These are phyloP conservation scores for Helianthus tuberosus DNA, from an alignment of 129 eudicot species.

Conservation along the genomic window DNA sequence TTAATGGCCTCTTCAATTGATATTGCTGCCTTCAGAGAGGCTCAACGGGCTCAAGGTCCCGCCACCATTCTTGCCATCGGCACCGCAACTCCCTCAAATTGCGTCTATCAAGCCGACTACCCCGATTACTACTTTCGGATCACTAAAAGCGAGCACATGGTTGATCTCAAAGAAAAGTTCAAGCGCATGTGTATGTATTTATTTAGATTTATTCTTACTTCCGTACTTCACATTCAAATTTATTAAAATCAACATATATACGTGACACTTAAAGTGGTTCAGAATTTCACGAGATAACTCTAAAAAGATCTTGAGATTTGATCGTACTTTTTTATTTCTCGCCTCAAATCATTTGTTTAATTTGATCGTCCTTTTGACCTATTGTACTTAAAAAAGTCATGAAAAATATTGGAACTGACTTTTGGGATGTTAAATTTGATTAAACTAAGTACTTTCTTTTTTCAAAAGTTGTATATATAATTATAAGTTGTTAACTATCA, in stretches of 20 bases:
- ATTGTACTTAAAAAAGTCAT: no score
- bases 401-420: background rate
- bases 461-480: background rate
- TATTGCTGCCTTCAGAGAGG: slow-evolving; percentile 41
- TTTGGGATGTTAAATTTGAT: background rate
- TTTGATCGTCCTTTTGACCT: no score
- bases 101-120: slow-evolving; percentile 45
- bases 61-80: slow-evolving; percentile 51
- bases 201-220: background rate
- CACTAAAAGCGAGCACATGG: slow-evolving; percentile 55
- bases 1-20: slow-evolving; percentile 34
- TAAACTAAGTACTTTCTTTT: background rate
- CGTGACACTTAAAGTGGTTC: background rate
- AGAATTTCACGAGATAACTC: background rate
- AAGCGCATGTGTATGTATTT: slow-evolving; percentile 44
- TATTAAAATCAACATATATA: background rate
- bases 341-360: no score
- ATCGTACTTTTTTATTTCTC: background rate
- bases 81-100: slow-evolving; percentile 49
- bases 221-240: background rate
- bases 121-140: slow-evolving; percentile 52
- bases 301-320: background rate
- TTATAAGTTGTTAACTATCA: background rate
- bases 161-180: slow-evolving; percentile 50
- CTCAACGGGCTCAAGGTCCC: slow-evolving; percentile 53